Conservation (phyloP, 2,329 filamentous ascomycete species). For the Shiraia sp. region DNA sequence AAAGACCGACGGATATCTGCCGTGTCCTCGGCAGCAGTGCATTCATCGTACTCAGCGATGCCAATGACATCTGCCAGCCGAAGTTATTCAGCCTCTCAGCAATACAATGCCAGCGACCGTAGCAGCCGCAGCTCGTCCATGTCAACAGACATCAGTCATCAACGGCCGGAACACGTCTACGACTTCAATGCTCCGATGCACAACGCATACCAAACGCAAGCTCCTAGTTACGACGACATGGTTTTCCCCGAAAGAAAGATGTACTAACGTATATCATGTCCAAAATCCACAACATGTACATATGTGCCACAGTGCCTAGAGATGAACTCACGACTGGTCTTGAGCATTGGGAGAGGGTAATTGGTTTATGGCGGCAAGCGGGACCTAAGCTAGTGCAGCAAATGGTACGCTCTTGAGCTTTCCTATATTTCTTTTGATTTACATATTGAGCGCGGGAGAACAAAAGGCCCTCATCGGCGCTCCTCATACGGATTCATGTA, state of each 20-base stretch:
- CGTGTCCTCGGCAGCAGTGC: constrained; percentile 29
- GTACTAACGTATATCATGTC: constrained; percentile 19
- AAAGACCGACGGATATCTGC: constrained; percentile 72
- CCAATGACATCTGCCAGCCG: constrained; percentile 24
- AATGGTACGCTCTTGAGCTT: constrained; percentile 9
- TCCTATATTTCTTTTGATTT: constrained; percentile 2
- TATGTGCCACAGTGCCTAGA: neutral
- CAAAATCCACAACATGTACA: neutral
- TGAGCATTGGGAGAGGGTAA: neutral
- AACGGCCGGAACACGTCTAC: constrained; percentile 29
- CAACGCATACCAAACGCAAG: constrained; percentile 25
- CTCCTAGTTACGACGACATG: constrained; percentile 37
- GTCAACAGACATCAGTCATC: constrained; percentile 34
- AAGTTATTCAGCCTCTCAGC: constrained; percentile 27
- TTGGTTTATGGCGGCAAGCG: constrained; percentile 3
- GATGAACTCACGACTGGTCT: neutral
- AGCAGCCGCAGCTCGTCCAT: constrained; percentile 42
- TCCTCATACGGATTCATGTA: too few relatives aligned
- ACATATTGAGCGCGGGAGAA: neutral
- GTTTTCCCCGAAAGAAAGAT: constrained; percentile 43
- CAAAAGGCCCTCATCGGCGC: neutral
- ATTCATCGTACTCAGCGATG: constrained; percentile 28
- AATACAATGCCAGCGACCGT: constrained; percentile 35
- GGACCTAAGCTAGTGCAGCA: constrained; percentile 28
- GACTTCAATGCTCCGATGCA: constrained; percentile 38